Percentiles rank a stretch among this genome's conserved stretches.
Evolutionary conservation across 495 filamentous ascomycete species (phyloP).

Genomic region (Neurospora intermedia): DNA sequence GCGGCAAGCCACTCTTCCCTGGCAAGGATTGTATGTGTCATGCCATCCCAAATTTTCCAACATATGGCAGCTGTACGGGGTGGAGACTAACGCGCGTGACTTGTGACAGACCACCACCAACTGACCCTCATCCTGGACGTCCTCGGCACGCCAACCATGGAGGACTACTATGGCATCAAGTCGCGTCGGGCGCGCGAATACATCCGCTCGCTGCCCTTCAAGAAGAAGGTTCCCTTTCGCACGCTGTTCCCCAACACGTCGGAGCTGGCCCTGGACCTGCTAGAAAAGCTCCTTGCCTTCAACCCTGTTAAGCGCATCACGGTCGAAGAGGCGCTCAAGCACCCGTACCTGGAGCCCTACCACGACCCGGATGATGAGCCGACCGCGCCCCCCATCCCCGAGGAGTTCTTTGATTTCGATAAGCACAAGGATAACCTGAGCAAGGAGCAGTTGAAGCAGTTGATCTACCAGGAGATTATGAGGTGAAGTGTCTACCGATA

Average conservation of each 20-base stretch:
- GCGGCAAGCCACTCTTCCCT: slow-evolving; percentile 95
- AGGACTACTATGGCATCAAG: slow-evolving; percentile 99
- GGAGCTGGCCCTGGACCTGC: slow-evolving; percentile 81
- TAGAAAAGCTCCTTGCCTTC: slow-evolving; percentile 94
- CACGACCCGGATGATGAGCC: slow-evolving; percentile 99
- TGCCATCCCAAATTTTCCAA: background rate
- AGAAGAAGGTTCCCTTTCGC: slow-evolving; percentile 99
- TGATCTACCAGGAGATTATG: slow-evolving; percentile 99
- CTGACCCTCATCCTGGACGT: slow-evolving; percentile 96
- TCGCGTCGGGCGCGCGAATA: slow-evolving; percentile 96
- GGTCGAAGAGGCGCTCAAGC: slow-evolving; percentile 92
- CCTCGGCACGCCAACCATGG: slow-evolving; percentile 97
- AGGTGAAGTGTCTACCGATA: slow-evolving; percentile 39
- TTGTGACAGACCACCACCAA: slow-evolving; percentile 82
- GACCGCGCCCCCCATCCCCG: slow-evolving; percentile 88
- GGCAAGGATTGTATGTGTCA: slow-evolving; percentile 87
- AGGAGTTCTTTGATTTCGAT: slow-evolving; percentile 99
- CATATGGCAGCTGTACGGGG: background rate
- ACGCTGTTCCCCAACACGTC: slow-evolving; percentile 96
- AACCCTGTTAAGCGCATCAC: slow-evolving; percentile 98
- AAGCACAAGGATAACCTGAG: slow-evolving; percentile 98
- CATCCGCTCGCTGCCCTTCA: slow-evolving; percentile 98
- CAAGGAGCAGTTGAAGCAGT: slow-evolving; percentile 94
- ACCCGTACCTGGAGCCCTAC: slow-evolving; percentile 97
- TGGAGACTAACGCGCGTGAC: background rate